Conservation (phyloP, 768 basidiomycete genomes). For the Leccinum disarticulatum region DNA sequence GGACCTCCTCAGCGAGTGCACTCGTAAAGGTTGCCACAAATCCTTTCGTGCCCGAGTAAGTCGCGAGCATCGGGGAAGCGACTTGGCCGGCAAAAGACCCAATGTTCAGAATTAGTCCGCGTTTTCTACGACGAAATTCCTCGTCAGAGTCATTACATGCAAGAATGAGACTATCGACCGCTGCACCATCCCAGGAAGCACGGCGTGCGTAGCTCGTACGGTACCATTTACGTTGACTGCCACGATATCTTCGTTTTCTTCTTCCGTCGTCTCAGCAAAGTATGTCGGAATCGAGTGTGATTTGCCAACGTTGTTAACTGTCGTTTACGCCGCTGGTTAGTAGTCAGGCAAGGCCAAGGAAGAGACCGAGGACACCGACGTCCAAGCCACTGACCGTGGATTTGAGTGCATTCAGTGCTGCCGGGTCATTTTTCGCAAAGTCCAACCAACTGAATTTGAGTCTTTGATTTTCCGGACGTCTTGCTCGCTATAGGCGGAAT, state of each 20-base stretch:
- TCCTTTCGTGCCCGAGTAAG: constrained; percentile 90
- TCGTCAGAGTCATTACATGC: neutral
- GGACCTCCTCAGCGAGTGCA: constrained; percentile 84
- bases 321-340: neutral
- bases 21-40: constrained; percentile 86
- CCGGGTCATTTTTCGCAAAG: constrained; percentile 59
- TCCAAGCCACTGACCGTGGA: constrained; percentile 51
- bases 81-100: constrained; percentile 90
- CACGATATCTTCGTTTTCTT: constrained; percentile 84
- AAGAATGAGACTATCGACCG: constrained; percentile 41
- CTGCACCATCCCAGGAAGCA: constrained; percentile 82
- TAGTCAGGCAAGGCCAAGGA: neutral
- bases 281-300: constrained; percentile 85
- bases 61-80: constrained; percentile 89
- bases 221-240: constrained; percentile 84
- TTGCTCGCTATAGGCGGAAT: constrained; percentile 32
- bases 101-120: constrained; percentile 85
- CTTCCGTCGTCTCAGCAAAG: constrained; percentile 69
- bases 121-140: constrained; percentile 50
- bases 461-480: constrained; percentile 49
- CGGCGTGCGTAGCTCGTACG: constrained; percentile 72
- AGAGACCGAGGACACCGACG: constrained; percentile 72
- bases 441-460: constrained; percentile 72
- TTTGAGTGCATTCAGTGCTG: constrained; percentile 52
- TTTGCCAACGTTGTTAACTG: constrained; percentile 96